Conservation (phyloP, 2,329 filamentous ascomycete genomes). For the Microascus cirrosus region DNA sequence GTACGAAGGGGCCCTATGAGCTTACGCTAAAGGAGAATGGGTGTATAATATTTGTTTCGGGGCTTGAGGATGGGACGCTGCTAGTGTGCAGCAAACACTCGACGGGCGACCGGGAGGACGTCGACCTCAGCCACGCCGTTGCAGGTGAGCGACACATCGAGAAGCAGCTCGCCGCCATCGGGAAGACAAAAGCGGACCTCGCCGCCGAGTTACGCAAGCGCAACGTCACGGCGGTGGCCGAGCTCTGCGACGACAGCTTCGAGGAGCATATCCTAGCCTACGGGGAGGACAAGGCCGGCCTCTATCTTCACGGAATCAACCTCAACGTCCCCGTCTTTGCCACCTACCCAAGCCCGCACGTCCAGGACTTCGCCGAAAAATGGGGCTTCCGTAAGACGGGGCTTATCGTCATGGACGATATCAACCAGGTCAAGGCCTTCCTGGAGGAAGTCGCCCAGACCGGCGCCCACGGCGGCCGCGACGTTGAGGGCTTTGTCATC, state of each 20-base stretch:
- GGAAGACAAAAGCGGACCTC: conserved; percentile 69
- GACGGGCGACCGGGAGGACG: conserved; percentile 66
- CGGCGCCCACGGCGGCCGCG: conserved; percentile 78
- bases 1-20: conserved; percentile 83
- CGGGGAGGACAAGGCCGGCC: conserved; percentile 66
- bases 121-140: conserved; percentile 66
- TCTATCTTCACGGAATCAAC: conserved; percentile 95
- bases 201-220: conserved; percentile 63
- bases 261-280: conserved; percentile 97
- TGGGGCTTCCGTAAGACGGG: conserved; percentile 94
- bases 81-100: conserved; percentile 99
- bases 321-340: conserved; percentile 86
- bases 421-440: conserved; percentile 65
- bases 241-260: conserved; percentile 91
- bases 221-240: conserved; percentile 90
- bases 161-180: conserved; percentile 63
- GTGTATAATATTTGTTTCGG: conserved; percentile 97
- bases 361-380: conserved; percentile 77
- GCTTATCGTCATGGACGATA: conserved; percentile 64
- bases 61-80: conserved; percentile 77
- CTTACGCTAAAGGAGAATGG: conserved; percentile 96
- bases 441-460: conserved; percentile 78
- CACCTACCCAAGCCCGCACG: conserved; percentile 72
- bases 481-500: conserved; percentile 95
- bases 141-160: conserved; percentile 77